Evolutionary conservation across 2,329 filamentous ascomycete genomes (phyloP).

Genomic region (Apiospora pterosperma): DNA sequence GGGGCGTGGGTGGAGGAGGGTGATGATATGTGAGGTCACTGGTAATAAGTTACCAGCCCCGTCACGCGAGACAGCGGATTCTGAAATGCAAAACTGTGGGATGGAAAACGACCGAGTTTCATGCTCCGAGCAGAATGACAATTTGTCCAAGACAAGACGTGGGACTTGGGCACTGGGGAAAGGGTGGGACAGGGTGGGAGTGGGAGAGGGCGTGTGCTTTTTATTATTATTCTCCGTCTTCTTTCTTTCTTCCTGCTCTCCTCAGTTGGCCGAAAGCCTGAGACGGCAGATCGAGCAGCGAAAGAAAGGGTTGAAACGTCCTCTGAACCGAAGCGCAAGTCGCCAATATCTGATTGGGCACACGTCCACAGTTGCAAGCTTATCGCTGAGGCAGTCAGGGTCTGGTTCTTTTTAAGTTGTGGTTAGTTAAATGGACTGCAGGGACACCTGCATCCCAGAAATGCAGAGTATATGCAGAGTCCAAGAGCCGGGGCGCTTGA

Average conservation of each 20-base stretch:
- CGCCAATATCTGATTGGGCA: not conserved
- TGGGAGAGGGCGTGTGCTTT: not conserved
- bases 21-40: not conserved
- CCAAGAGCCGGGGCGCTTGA: not conserved
- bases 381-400: not conserved
- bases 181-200: not conserved
- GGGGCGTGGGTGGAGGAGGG: not conserved
- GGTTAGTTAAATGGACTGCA: constrained; percentile 1
- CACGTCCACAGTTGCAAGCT: not conserved
- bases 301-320: not conserved
- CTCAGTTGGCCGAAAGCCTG: not conserved
- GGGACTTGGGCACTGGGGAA: not conserved
- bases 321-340: not conserved
- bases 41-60: not conserved
- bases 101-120: too few relatives aligned
- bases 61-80: too few relatives aligned
- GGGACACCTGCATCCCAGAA: not conserved
- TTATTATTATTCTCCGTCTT: too few relatives aligned
- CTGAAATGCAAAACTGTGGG: too few relatives aligned
- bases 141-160: not conserved
- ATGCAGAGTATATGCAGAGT: not conserved
- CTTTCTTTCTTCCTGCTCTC: not conserved
- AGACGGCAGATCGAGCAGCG: not conserved
- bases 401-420: not conserved
- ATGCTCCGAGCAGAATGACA: too few relatives aligned